Base-by-base conservation (phyloP, 768 basidiomycete species). In the Auriscalpium microsporum region DNA sequence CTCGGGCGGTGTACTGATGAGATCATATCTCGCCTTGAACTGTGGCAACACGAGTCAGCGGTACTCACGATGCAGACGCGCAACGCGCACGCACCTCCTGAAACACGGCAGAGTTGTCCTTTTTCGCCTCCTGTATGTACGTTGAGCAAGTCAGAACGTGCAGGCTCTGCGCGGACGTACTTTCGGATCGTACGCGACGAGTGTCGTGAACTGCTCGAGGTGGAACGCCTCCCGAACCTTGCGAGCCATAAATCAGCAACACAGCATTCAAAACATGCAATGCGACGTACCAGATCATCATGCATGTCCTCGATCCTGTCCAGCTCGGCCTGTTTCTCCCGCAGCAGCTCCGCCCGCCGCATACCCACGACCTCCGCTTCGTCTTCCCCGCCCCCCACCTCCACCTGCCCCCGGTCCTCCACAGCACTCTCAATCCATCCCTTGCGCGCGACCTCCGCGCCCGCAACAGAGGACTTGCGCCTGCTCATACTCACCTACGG, bases 201-300 rank as follows among this genome's bases (percentile, higher is more conserved):
- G 75, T 23, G 79, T 83, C 3, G 82, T 79, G 65, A 87, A 94
- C 56, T 85, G 75, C 60, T 94, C 86, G 70, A 95, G 76, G 65
- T 97, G 94, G 69, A 94, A 97, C 56, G 81, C 75, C 69, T 97
- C 91, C 57, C 94, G 81, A 48, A 95, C 77, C 86, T 92, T 16
- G 7, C 50, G 10, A 19, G 6, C 58, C 44, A 19, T 45, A 13
- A 55, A 13, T 56, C 48, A 23, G 50, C 33, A 56, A 55, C 48
- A 44, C 53, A 40, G 45, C 44, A 49, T 42, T 34, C 34, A 50
- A 51, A 54, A 46, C 16, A 54, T 56, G 45, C 16, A 35, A 13
- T 10, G 52, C 40, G 4, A 52, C 89, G 63, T 67, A 91, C 90
- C 71, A 87, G 67, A 62, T 78, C 76, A 67, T 93, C 90, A 71